Conservation (phyloP, 1,284 basidiomycete species). For the Ganoderma resinaceum region DNA sequence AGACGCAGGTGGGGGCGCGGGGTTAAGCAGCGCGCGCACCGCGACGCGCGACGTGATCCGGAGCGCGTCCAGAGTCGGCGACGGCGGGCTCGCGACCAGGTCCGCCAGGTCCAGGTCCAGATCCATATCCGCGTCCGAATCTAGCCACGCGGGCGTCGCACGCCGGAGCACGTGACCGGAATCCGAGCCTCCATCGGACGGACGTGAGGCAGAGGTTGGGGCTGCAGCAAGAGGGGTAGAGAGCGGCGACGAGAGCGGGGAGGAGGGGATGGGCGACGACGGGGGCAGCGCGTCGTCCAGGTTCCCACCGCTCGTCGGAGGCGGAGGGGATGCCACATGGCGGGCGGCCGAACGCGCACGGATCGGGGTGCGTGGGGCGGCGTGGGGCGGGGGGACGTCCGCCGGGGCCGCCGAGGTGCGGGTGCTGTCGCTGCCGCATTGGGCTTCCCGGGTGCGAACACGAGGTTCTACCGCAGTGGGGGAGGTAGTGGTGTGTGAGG, state of each 20-base stretch:
- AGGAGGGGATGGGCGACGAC: conserved; percentile 21
- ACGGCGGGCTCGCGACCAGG: conserved; percentile 25
- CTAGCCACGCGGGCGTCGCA: not conserved
- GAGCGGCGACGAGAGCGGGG: conserved; percentile 21
- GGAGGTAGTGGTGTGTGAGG: not conserved
- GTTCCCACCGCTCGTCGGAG: not conserved
- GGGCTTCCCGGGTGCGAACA: not conserved
- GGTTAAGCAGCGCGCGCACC: conserved; percentile 25
- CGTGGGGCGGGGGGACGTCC: conserved; percentile 5
- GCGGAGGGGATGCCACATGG: not conserved
- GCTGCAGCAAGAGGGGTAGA: too few species aligned
- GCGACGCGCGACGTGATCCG: conserved; percentile 27
- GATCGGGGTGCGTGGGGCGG: conserved; percentile 13
- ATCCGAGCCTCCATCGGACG: conserved; percentile 4
- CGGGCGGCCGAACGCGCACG: conserved; percentile 15
- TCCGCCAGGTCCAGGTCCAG: conserved; percentile 16
- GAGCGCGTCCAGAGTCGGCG: conserved; percentile 27
- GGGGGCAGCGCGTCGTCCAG: conserved; percentile 21
- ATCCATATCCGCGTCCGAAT: conserved; percentile 9
- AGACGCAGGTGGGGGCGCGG: conserved; percentile 7
- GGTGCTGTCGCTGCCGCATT: conserved; percentile 9
- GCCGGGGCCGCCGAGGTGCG: conserved; percentile 15
- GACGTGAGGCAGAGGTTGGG: not conserved
- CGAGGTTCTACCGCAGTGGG: conserved; percentile 10
- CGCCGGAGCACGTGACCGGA: conserved; percentile 1